Evolutionary conservation across 2,329 filamentous ascomycete species (phyloP).

Genomic region (Setomelanomma holmii): DNA sequence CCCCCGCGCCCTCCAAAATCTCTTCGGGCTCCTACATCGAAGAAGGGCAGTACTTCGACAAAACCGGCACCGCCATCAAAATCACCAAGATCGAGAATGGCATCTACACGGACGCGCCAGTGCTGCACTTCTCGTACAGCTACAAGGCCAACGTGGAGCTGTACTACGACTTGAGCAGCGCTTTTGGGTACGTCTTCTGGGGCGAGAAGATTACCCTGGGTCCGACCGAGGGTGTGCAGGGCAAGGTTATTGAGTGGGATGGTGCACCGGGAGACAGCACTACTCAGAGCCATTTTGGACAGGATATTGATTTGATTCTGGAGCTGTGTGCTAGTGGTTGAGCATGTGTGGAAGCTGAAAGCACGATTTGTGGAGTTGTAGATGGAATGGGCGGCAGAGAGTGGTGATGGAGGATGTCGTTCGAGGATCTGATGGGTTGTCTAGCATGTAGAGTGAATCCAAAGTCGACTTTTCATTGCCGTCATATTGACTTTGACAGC

Average conservation of each 20-base stretch:
- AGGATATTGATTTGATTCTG: slow-evolving; percentile 25
- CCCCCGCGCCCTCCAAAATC: not conserved
- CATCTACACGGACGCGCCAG: slow-evolving; percentile 20
- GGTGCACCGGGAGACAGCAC: slow-evolving; percentile 17
- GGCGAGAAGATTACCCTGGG: slow-evolving; percentile 22
- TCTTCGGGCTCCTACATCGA: not conserved
- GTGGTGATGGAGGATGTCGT: too few relatives aligned
- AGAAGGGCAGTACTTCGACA: slow-evolving; percentile 17
- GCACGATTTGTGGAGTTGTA: not conserved
- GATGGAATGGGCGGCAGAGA: too few relatives aligned
- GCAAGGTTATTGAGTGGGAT: slow-evolving; percentile 20
- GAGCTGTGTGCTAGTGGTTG: slow-evolving; percentile 19
- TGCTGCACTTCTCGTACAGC: slow-evolving; percentile 33
- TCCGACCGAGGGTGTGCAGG: slow-evolving; percentile 3
- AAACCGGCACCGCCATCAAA: slow-evolving; percentile 33
- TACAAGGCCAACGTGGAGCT: slow-evolving; percentile 17
- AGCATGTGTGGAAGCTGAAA: not conserved
- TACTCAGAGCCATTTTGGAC: slow-evolving; percentile 15
- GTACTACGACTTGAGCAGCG: slow-evolving; percentile 34
- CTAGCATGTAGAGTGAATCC: too few relatives aligned
- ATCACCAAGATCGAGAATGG: slow-evolving; percentile 19
- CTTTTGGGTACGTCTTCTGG: slow-evolving; percentile 27
- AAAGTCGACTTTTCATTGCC: too few relatives aligned
- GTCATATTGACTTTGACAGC: too few relatives aligned
- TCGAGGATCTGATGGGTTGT: too few relatives aligned